Conservation (phyloP, 345 rosid species). For the Passiflora organensis region DNA sequence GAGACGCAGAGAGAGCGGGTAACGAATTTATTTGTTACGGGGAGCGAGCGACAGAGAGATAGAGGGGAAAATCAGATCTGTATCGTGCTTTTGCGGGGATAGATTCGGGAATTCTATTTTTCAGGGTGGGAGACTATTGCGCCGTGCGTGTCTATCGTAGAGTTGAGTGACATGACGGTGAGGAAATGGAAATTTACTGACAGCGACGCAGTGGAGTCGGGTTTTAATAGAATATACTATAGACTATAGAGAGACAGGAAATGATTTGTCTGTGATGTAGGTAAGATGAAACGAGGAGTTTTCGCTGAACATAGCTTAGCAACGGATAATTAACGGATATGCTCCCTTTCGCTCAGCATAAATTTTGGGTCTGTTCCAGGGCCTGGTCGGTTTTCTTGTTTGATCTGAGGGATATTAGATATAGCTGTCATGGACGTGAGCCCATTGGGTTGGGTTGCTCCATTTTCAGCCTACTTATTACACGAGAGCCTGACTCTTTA, state of each 20-base stretch:
- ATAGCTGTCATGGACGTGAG: too few species aligned
- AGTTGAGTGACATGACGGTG: conserved; percentile 8
- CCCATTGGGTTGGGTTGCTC: too few species aligned
- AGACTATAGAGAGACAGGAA: neutral
- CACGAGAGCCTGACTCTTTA: too few species aligned
- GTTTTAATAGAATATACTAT: too few species aligned
- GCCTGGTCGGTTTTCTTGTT: too few species aligned
- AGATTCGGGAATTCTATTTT: conserved; percentile 9
- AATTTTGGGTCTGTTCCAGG: too few species aligned
- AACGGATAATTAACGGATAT: too few species aligned
- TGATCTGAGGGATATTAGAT: too few species aligned
- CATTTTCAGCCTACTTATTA: too few species aligned
- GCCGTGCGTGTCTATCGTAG: too few species aligned
- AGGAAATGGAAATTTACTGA: conserved; percentile 13
- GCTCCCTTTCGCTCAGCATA: too few species aligned
- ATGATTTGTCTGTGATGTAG: conserved; percentile 6
- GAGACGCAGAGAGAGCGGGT: neutral
- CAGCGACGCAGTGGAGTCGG: conserved; percentile 20
- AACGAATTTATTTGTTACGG: neutral
- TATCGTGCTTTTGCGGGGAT: neutral
- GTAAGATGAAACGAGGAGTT: neutral
- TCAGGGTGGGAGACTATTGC: neutral
- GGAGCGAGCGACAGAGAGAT: neutral
- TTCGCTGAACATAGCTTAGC: neutral
- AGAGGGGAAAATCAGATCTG: conserved; percentile 17